Evolutionary conservation across 306 rosid genomes (phyloP), one percentile per base, ranked within the genome.

Genomic region (Crotalaria pallida): DNA sequence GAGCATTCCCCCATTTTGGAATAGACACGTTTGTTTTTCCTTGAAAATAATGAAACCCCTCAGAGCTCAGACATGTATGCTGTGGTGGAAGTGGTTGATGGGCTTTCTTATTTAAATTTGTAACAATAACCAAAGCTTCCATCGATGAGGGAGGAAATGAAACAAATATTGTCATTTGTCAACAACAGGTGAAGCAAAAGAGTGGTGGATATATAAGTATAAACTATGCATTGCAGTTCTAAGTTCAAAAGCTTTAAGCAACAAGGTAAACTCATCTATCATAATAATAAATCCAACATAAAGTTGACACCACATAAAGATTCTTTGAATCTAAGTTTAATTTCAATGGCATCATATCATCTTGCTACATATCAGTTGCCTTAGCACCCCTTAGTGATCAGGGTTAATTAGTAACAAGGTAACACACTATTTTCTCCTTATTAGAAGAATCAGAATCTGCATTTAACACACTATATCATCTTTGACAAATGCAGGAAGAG

Each of bases 401-500:
- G 58, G 36, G 33, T 65, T n/a, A n/a, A n/a, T n/a, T 61, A 43
- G 72, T 69, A 26, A 78, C 68, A 8, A 65, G 67, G 33, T 83
- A 57, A 76, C 47, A 1, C 1, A 70, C 69, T 43, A 38, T 72
- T 73, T 78, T 85, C 80, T 68, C 83, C 1, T 51, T n/a, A 24
- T 79, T 79, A 22, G 88, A 79, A 62, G 79, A 76, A 72, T 84
- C 84, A 34, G 86, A 80, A 76, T 67, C 83, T 15, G 76, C 55
- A 48, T 58, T 79, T 69, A 73, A 69, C 76, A n/a, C n/a, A n/a
- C n/a, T n/a, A n/a, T n/a, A n/a, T n/a, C n/a, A n/a, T n/a, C n/a
- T n/a, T n/a, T n/a, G n/a, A n/a, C n/a, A n/a, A n/a, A n/a, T n/a
- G n/a, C n/a, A n/a, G n/a, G n/a, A n/a, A n/a, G n/a, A n/a, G n/a